These are phyloP conservation scores for Pharus latifolius DNA, from an alignment of 176 grass and related monocot genomes.

Conservation along the genomic window DNA sequence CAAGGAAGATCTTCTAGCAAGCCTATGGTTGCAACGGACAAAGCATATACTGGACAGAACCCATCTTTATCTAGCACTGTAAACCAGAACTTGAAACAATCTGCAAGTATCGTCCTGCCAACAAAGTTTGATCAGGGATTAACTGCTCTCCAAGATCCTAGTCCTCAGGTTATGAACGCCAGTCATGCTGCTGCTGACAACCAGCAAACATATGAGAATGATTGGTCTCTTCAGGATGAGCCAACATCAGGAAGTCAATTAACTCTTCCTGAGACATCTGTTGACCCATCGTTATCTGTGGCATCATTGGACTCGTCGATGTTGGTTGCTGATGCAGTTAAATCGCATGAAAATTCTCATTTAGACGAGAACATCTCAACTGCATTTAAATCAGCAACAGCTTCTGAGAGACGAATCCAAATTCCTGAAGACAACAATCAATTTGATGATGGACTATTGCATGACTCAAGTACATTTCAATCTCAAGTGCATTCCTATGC, in stretches of 20 bases:
- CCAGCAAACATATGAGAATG: conserved; percentile 32
- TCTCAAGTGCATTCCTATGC: conserved; percentile 54
- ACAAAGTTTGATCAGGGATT: conserved; percentile 39
- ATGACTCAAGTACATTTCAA: conserved; percentile 36
- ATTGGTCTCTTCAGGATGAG: conserved; percentile 49
- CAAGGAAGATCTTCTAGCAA: conserved; percentile 39
- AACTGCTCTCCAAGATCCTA: conserved; percentile 37
- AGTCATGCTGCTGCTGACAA: conserved; percentile 25
- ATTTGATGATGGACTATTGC: conserved; percentile 40
- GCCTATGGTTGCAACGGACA: conserved; percentile 25
- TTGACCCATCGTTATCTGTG: conserved; percentile 4
- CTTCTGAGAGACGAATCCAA: conserved; percentile 46
- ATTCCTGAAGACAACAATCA: conserved; percentile 33
- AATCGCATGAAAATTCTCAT: conserved; percentile 24
- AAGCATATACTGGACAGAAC: conserved; percentile 35
- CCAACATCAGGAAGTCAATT: conserved; percentile 17
- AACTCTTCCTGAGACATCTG: conserved; percentile 19
- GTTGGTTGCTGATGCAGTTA: conserved; percentile 27
- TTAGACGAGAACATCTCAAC: conserved; percentile 26
- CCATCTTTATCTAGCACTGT: conserved; percentile 28
- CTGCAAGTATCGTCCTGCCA: conserved; percentile 5
- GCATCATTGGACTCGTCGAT: conserved; percentile 16
- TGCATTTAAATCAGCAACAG: conserved; percentile 11
- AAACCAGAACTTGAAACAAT: conserved; percentile 35
- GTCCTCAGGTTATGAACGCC: conserved; percentile 29